phyloP scores from a whole-genome alignment of 352 stramenopile species.

The Thalassiosira hispida region DNA sequence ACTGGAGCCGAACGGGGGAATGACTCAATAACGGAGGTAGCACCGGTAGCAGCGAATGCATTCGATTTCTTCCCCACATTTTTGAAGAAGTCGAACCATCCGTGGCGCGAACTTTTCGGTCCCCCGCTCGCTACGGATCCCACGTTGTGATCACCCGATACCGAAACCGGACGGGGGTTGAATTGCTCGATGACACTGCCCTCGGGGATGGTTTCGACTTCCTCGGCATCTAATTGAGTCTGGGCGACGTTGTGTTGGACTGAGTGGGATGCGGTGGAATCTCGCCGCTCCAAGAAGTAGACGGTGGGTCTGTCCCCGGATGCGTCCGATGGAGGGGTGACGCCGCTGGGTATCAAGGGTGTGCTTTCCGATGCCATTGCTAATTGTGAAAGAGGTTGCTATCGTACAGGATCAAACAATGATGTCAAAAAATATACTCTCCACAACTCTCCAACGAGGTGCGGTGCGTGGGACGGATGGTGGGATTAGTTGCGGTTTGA shows the following conservation, averaged over 20 bases:
- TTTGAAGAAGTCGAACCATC: conserved; percentile 46
- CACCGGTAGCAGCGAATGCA: conserved; percentile 12
- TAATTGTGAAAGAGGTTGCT: not conserved
- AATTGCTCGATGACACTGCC: conserved; percentile 34
- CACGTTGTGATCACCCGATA: not conserved
- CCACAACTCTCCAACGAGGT: too few species aligned
- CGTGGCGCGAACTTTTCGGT: not conserved
- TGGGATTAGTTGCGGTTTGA: not conserved
- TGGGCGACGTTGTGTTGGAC: not conserved
- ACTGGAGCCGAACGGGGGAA: conserved; percentile 63
- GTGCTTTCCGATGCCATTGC: conserved; percentile 50
- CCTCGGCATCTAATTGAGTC: conserved; percentile 29
- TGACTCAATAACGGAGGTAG: not conserved
- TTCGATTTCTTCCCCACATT: conserved; percentile 51
- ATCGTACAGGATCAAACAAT: not conserved
- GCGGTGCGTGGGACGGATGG: too few species aligned
- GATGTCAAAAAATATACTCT: too few species aligned
- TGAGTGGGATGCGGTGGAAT: conserved; percentile 14
- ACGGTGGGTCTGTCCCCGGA: conserved; percentile 41
- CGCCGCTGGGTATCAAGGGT: conserved; percentile 28
- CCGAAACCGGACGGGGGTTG: conserved; percentile 26
- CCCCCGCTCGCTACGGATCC: not conserved
- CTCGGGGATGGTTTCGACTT: conserved; percentile 54
- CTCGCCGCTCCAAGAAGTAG: conserved; percentile 45
- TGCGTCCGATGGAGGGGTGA: conserved; percentile 24